Percentiles rank a stretch among this genome's conserved stretches.
These are phyloP conservation scores for Aspergillus uvarum DNA, from an alignment of 2,329 filamentous ascomycete species.

Conservation along the genomic window DNA sequence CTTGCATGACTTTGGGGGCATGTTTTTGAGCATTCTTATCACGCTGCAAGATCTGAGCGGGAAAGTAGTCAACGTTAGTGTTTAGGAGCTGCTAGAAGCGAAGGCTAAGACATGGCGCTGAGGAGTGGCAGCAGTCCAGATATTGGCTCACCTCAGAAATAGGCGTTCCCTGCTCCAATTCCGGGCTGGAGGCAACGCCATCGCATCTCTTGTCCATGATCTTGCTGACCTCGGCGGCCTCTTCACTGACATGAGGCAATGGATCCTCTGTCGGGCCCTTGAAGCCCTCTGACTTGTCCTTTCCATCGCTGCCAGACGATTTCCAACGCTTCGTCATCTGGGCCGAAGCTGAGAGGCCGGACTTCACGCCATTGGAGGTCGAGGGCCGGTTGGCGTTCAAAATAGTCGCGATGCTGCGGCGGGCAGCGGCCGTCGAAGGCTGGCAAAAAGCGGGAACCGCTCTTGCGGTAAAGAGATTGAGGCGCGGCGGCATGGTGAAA, in stretches of 20 bases:
- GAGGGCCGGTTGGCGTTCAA: slow-evolving; percentile 16
- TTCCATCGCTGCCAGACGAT: slow-evolving; percentile 33
- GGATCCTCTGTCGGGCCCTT: slow-evolving; percentile 53
- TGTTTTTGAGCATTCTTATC: slow-evolving; percentile 62
- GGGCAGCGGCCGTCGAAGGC: slow-evolving; percentile 22
- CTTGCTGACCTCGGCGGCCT: slow-evolving; percentile 61
- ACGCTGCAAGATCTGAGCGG: slow-evolving; percentile 58
- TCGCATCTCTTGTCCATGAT: slow-evolving; percentile 52
- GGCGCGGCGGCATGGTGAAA: slow-evolving; percentile 54
- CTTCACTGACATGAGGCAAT: slow-evolving; percentile 63
- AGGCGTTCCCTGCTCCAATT: slow-evolving; percentile 64
- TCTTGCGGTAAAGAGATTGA: slow-evolving; percentile 48
- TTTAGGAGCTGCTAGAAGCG: neutral
- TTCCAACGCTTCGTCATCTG: slow-evolving; percentile 33
- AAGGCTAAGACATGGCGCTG: neutral
- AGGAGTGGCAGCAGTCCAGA: neutral
- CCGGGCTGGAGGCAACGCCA: slow-evolving; percentile 51
- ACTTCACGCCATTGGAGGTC: slow-evolving; percentile 13
- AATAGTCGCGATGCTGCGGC: slow-evolving; percentile 25
- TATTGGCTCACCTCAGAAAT: slow-evolving; percentile 59
- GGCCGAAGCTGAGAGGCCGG: slow-evolving; percentile 19
- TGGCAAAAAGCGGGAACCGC: slow-evolving; percentile 34
- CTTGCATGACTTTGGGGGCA: slow-evolving; percentile 66
- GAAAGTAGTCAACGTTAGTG: neutral
- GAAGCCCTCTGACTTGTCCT: slow-evolving; percentile 29